Evolutionary conservation across 768 basidiomycete genomes (phyloP).

Genomic region (Suillus cothurnatus): DNA sequence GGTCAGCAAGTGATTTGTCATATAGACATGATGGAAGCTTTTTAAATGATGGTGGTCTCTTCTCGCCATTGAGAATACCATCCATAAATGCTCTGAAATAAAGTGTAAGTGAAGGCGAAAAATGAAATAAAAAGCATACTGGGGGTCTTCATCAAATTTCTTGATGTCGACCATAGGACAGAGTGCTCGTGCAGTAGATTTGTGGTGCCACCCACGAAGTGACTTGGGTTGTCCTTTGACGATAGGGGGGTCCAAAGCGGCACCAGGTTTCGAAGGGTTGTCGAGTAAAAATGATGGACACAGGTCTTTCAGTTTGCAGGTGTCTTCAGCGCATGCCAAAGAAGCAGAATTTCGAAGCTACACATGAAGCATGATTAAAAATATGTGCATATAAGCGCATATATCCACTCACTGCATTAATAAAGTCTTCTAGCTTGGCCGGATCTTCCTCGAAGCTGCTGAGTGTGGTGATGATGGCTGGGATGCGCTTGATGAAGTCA

Average conservation of each 20-base stretch:
- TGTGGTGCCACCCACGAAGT: background rate
- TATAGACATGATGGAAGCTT: background rate
- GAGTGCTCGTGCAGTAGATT: background rate
- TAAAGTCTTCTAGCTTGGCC: background rate
- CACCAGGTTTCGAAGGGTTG: background rate
- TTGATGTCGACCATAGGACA: background rate
- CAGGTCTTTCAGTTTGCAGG: background rate
- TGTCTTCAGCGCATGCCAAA: background rate
- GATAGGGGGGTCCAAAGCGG: background rate
- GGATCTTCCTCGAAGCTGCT: background rate
- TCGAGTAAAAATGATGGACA: background rate
- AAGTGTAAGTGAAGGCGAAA: background rate
- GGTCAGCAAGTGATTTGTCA: background rate
- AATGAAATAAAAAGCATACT: background rate
- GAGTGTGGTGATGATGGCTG: background rate
- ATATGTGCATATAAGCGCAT: background rate
- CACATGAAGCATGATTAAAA: background rate
- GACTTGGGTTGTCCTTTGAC: background rate
- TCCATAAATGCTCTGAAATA: background rate
- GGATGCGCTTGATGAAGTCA: background rate
- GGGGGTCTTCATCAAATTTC: background rate
- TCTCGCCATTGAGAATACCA: background rate
- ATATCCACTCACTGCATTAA: background rate
- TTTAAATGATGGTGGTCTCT: background rate
- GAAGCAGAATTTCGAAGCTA: background rate